A percentile compares a stretch with the other conserved stretches of the same genome.
These are phyloP conservation scores for Neopestalotiopsis sp. DNA, from an alignment of 2,329 filamentous ascomycete species.

Conservation along the genomic window DNA sequence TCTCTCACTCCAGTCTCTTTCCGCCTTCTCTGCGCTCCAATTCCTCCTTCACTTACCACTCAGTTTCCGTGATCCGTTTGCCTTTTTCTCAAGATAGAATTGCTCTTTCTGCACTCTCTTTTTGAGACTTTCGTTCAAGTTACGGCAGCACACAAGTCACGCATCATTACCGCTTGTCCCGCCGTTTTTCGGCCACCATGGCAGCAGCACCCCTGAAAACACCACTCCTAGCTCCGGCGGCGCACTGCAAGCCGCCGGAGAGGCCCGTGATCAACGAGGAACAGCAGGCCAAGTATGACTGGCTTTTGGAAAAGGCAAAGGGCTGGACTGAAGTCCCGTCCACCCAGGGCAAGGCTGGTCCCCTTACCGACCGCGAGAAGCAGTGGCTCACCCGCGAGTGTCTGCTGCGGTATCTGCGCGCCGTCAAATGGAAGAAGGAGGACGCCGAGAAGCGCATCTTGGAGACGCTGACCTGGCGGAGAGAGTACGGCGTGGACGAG, in stretches of 20 bases:
- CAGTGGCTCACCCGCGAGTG: slow-evolving; percentile 94
- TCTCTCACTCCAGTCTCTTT: not conserved
- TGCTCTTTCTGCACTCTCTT: not conserved
- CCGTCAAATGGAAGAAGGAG: slow-evolving; percentile 84
- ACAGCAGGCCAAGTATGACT: slow-evolving; percentile 81
- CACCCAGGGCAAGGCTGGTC: slow-evolving; percentile 61
- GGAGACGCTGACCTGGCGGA: slow-evolving; percentile 83
- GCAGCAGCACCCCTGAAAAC: slow-evolving; percentile 44
- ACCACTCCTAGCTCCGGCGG: slow-evolving; percentile 62
- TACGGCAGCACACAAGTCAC: not conserved
- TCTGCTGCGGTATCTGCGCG: slow-evolving; percentile 88
- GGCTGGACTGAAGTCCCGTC: slow-evolving; percentile 71
- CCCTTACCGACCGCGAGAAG: slow-evolving; percentile 79
- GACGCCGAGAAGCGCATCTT: slow-evolving; percentile 81
- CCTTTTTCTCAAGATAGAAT: not conserved
- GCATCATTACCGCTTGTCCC: not conserved
- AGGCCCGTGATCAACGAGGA: slow-evolving; percentile 71
- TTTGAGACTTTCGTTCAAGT: not conserved
- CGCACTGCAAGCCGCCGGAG: slow-evolving; percentile 61
- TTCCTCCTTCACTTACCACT: not conserved
- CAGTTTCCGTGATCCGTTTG: not conserved
- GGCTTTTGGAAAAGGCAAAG: slow-evolving; percentile 72
- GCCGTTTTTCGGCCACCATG: not conserved
- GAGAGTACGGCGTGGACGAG: slow-evolving; percentile 83
- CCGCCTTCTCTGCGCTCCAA: not conserved